Base-by-base conservation (phyloP, 2,329 filamentous ascomycete species). In the Dryadomyces quercivorus region DNA sequence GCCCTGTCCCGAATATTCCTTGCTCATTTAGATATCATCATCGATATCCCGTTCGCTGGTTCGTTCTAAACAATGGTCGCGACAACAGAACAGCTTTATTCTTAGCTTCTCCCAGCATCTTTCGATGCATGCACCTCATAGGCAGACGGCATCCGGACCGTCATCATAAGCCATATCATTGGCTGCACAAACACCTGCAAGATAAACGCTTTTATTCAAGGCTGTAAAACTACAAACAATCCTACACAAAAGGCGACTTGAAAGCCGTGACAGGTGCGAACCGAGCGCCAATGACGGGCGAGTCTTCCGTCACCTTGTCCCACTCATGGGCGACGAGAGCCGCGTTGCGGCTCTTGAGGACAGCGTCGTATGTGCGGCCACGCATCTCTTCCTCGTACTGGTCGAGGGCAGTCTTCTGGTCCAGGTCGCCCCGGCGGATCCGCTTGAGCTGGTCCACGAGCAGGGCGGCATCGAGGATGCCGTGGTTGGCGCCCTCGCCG, bases 401-500 rank as follows among this genome's bases (percentile, higher is more conserved):
- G 42, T 18, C n/a, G 42, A 44, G 42, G 42, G 42, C 42, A 8
- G 42, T 44, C 42, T 44, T 44, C 16, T n/a, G 16, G n/a, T 44
- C 42, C 3, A 44, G 2, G 16, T n/a, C 42, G 42, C 42, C 42
- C 12, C 12, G 12, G 5, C 16, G 42, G 16, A 44, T 20, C 15
- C 22, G 42, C 42, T 40, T 60, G 58, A 44, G 42, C 42, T 59
- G 61, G 44, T 61, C 58, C 15, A 58, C 54, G 42, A 71, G 61
- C 42, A 63, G 57, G 42, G 63, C 63, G 2, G 69, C 69, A 51
- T 72, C 69, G n/a, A 69, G 61, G 13, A 72, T 68, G 16, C 68
- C 69, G 55, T 72, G 69, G 53, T 71, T 72, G 8, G 63, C 66
- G 1, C 64, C 69, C 52, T 72, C 69, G 26, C 69, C 69, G 16